Conservation (phyloP, 352 stramenopile species). For the Phytopythium sindhum region DNA sequence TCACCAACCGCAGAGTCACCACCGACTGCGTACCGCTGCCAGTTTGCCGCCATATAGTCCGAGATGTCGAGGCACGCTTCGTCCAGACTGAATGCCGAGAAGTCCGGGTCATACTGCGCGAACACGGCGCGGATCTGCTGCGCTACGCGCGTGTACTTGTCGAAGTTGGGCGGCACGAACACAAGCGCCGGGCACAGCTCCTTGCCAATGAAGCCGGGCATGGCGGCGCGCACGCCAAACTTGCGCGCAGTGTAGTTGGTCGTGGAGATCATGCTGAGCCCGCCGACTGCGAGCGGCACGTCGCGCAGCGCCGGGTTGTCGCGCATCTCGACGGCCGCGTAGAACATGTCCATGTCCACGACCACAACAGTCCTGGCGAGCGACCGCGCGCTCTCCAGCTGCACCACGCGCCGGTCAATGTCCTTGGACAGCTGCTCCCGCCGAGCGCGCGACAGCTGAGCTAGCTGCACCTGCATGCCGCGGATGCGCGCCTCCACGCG, state of each 20-base stretch:
- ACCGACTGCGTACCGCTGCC: constrained; percentile 33
- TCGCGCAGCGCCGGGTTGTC: constrained; percentile 84
- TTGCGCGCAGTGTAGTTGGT: constrained; percentile 94
- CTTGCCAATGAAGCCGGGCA: constrained; percentile 96
- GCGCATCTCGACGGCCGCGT: constrained; percentile 95
- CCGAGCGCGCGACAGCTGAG: constrained; percentile 37
- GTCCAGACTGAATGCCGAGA: constrained; percentile 90
- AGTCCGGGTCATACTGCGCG: constrained; percentile 92
- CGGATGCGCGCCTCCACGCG: constrained; percentile 83
- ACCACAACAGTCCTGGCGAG: constrained; percentile 85
- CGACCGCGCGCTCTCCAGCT: constrained; percentile 53
- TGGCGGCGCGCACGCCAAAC: constrained; percentile 93
- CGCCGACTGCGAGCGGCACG: constrained; percentile 91
- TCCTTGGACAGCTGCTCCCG: constrained; percentile 33
- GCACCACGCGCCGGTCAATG: constrained; percentile 32
- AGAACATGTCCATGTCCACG: constrained; percentile 98
- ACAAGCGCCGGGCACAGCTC: constrained; percentile 92
- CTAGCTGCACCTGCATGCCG: constrained; percentile 65
- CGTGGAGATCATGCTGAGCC: constrained; percentile 93
- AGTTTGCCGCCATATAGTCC: constrained; percentile 75
- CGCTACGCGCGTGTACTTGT: constrained; percentile 87
- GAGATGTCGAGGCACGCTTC: constrained; percentile 95
- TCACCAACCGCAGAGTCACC: neutral
- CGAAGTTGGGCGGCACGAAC: constrained; percentile 91
- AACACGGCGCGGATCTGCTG: constrained; percentile 82